These are phyloP conservation scores for Knufia fluminis DNA, from an alignment of 2,329 filamentous ascomycete genomes.

Conservation along the genomic window DNA sequence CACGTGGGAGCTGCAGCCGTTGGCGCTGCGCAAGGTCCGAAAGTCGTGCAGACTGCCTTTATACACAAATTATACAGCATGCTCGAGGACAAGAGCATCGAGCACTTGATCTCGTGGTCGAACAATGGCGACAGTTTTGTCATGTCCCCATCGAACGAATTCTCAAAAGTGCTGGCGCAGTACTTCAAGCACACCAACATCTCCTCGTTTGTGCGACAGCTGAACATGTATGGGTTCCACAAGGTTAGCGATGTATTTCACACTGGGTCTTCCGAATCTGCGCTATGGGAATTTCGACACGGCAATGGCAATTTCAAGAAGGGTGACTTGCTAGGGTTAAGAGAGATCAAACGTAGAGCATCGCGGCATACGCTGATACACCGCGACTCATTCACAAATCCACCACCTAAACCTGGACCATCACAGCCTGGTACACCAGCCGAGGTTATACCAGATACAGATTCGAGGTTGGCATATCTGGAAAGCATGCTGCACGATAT, in stretches of 20 bases:
- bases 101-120: conserved; percentile 95
- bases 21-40: conserved; percentile 70
- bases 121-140: conserved; percentile 91
- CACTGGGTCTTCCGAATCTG: conserved; percentile 83
- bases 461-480: conserved; percentile 63
- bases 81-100: conserved; percentile 87
- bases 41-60: conserved; percentile 96
- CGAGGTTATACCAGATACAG: conserved; percentile 72
- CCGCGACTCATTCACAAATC: conserved; percentile 73
- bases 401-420: conserved; percentile 54
- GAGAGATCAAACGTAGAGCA: conserved; percentile 91
- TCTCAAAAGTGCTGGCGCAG: conserved; percentile 94
- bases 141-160: conserved; percentile 95
- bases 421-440: conserved; percentile 79
- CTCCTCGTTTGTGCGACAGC: conserved; percentile 91
- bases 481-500: conserved; percentile 80
- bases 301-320: conserved; percentile 95
- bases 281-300: conserved; percentile 98
- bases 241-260: conserved; percentile 99
- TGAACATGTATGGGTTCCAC: conserved; percentile 99
- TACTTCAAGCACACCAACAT: conserved; percentile 99
- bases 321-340: conserved; percentile 78
- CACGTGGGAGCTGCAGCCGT: conserved; percentile 30
- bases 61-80: conserved; percentile 99
- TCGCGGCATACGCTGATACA: conserved; percentile 90